Percentiles rank a stretch among this genome's conserved stretches.
These are phyloP conservation scores for Poteriospumella lacustris DNA, from an alignment of 108 stramenopile genomes.

Conservation along the genomic window DNA sequence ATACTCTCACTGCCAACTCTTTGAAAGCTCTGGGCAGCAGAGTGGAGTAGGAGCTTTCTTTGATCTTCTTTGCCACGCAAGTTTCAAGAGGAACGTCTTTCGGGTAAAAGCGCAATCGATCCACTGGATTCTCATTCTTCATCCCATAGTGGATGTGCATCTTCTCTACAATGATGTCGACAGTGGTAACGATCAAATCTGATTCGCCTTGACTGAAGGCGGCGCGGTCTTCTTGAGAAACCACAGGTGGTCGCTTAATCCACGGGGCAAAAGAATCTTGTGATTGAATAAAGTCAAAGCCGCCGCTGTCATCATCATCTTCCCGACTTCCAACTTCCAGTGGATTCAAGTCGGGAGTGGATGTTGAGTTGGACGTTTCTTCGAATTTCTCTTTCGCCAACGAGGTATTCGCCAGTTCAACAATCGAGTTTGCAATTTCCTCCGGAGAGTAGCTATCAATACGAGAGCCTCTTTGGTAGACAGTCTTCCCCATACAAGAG, in stretches of 20 bases:
- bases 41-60: constrained; percentile 4
- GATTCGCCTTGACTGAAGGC: constrained; percentile 1
- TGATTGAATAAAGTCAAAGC: constrained; percentile 12
- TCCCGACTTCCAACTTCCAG: constrained; percentile 6
- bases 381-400: constrained; percentile 7
- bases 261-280: constrained; percentile 14
- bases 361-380: constrained; percentile 7
- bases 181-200: constrained; percentile 4
- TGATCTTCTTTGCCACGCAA: constrained; percentile 8
- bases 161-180: constrained; percentile 27
- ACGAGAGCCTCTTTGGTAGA: constrained; percentile 6
- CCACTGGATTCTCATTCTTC: constrained; percentile 26
- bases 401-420: constrained; percentile 6
- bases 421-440: constrained; percentile 7
- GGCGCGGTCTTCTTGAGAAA: constrained; percentile 6
- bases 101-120: constrained; percentile 12
- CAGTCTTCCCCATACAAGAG: constrained; percentile 6
- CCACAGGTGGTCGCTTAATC: constrained; percentile 6
- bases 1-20: constrained; percentile 16
- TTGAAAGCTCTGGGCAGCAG: constrained; percentile 19
- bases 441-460: constrained; percentile 7
- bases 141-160: constrained; percentile 31
- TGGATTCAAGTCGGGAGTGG: constrained; percentile 6
- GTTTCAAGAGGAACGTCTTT: constrained; percentile 15
- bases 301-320: constrained; percentile 6